Conservation (phyloP, 495 filamentous ascomycete genomes). For the Hypoxylon cercidicola region DNA sequence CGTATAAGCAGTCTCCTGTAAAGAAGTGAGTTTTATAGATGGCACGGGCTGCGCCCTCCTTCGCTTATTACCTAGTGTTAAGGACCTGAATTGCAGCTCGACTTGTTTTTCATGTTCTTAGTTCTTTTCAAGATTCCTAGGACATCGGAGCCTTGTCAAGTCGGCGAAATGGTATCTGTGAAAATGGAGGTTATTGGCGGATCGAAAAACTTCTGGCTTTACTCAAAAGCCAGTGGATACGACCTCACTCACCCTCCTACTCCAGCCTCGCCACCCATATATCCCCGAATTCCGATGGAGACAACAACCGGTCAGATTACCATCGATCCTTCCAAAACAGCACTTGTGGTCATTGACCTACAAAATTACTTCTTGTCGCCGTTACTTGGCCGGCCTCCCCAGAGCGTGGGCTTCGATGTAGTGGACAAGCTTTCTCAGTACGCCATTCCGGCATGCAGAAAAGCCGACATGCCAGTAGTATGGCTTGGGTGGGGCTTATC, state of each 20-base stretch:
- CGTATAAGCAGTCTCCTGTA: no score
- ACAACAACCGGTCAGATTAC: constrained; percentile 42
- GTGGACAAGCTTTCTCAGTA: constrained; percentile 22
- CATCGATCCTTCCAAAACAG: constrained; percentile 55
- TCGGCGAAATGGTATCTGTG: no score
- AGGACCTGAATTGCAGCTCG: no score
- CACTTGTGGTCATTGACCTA: constrained; percentile 63
- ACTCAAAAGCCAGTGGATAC: constrained; percentile 2
- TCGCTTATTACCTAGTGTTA: no score
- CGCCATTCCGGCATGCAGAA: constrained; percentile 30
- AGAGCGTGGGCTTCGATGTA: no score
- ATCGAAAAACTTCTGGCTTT: constrained; percentile 17
- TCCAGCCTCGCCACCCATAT: constrained; percentile 9
- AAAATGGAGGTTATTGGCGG: background rate
- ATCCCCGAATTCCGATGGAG: constrained; percentile 7
- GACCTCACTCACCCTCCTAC: constrained; percentile 16
- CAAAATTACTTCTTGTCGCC: constrained; percentile 66
- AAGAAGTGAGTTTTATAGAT: no score
- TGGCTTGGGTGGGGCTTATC: constrained; percentile 50
- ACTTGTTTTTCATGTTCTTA: no score
- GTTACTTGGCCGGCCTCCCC: constrained; percentile 61
- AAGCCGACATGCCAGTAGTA: constrained; percentile 39
- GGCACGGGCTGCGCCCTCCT: no score
- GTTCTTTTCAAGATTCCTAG: no score
- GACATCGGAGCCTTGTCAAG: no score